Conservation (phyloP, 2,329 filamentous ascomycete species). For the Verticillium zaregamsianum region DNA sequence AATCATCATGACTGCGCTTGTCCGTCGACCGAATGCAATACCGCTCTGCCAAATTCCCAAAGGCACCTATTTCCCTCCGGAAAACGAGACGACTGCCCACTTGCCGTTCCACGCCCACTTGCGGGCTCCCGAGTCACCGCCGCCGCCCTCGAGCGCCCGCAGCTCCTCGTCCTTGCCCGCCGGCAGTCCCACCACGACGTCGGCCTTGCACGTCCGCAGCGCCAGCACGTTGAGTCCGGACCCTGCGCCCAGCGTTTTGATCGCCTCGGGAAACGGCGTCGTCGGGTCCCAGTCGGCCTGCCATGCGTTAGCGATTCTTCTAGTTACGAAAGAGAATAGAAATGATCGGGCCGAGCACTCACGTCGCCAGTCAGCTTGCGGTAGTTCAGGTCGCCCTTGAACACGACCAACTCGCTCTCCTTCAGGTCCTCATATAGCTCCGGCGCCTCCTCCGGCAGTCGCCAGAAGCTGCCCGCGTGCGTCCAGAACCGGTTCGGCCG, state of each 20-base stretch:
- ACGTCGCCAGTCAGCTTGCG: conserved; percentile 88
- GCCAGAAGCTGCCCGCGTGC: conserved; percentile 80
- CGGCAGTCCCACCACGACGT: conserved; percentile 86
- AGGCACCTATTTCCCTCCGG: conserved; percentile 11
- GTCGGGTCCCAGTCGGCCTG: conserved; percentile 79
- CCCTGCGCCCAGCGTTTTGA: conserved; percentile 77
- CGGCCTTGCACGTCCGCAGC: conserved; percentile 91
- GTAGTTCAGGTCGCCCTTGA: conserved; percentile 98
- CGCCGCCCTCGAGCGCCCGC: conserved; percentile 61
- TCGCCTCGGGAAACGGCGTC: conserved; percentile 77
- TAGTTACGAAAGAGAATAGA: background rate
- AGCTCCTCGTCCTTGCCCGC: conserved; percentile 80
- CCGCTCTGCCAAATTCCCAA: background rate
- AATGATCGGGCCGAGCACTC: conserved; percentile 29
- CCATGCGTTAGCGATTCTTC: no score
- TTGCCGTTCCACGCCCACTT: conserved; percentile 96
- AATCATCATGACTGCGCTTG: background rate
- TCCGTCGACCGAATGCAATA: background rate
- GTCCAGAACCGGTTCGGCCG: conserved; percentile 93
- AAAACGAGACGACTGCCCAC: conserved; percentile 92
- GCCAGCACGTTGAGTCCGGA: conserved; percentile 84
- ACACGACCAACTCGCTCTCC: conserved; percentile 81
- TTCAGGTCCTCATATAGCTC: conserved; percentile 74
- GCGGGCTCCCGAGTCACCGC: conserved; percentile 64
- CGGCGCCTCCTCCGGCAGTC: conserved; percentile 65